Conservation (phyloP, 768 basidiomycete genomes). For the Rhizopogon vinicolor region DNA sequence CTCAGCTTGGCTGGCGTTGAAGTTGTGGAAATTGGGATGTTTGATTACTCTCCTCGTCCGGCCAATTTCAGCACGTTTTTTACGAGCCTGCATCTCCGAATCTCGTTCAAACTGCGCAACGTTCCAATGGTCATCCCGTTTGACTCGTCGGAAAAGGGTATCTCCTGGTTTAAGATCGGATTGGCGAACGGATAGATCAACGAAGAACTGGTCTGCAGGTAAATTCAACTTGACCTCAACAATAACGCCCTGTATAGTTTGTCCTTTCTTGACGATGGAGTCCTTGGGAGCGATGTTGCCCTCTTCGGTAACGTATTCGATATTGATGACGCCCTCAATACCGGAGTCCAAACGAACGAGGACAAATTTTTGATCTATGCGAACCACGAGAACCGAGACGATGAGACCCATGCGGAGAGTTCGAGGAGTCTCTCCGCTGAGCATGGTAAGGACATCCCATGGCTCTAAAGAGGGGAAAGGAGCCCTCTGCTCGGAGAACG, state of each 20-base stretch:
- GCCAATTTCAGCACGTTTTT: conserved; percentile 82
- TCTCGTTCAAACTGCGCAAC: conserved; percentile 60
- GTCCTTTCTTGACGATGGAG: conserved; percentile 62
- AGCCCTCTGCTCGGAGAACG: conserved; percentile 72
- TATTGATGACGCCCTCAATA: conserved; percentile 74
- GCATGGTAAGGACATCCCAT: conserved; percentile 91
- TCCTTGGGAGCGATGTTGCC: conserved; percentile 35
- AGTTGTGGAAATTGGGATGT: conserved; percentile 97
- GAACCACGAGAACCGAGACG: conserved; percentile 67
- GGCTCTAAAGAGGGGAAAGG: conserved; percentile 58
- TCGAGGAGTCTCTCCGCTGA: conserved; percentile 83
- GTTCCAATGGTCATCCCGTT: conserved; percentile 63
- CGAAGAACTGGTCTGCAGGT: conserved; percentile 55
- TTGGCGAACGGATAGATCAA: conserved; percentile 71
- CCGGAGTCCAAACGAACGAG: conserved; percentile 88
- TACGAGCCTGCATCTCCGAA: conserved; percentile 67
- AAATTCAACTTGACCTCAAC: conserved; percentile 64
- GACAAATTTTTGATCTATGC: conserved; percentile 47
- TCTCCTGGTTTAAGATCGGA: conserved; percentile 62
- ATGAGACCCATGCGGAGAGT: conserved; percentile 79
- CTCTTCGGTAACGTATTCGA: conserved; percentile 54
- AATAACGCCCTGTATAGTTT: conserved; percentile 76
- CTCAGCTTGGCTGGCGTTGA: conserved; percentile 88
- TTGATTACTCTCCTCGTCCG: conserved; percentile 84
- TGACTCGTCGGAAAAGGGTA: conserved; percentile 52